Evolutionary conservation across 495 filamentous ascomycete genomes (phyloP).

Genomic region (Bacidia rubella): DNA sequence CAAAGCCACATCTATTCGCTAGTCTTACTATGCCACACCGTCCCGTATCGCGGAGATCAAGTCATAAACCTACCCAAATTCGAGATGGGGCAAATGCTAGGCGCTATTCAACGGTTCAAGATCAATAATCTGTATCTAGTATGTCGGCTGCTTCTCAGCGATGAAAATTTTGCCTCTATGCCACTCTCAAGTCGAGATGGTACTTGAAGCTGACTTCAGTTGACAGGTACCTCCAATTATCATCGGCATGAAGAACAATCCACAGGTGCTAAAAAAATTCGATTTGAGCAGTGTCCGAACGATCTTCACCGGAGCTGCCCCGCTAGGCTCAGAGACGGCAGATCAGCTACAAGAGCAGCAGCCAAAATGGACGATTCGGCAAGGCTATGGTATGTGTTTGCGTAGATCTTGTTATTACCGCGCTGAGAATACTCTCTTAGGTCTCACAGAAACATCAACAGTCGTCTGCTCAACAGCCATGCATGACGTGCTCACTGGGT

Average conservation of each 20-base stretch:
- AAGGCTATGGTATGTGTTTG: constrained; percentile 57
- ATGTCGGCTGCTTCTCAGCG: constrained; percentile 14
- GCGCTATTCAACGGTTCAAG: constrained; percentile 58
- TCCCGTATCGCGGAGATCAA: constrained; percentile 62
- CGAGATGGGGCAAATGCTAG: constrained; percentile 51
- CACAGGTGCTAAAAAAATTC: constrained; percentile 48
- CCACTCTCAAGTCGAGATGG: too few relatives aligned
- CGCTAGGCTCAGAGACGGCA: constrained; percentile 66
- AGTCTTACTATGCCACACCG: constrained; percentile 58
- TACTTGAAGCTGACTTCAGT: neutral
- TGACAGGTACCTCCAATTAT: constrained; percentile 72
- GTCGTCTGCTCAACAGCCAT: constrained; percentile 54
- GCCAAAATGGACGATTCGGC: constrained; percentile 53
- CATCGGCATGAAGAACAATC: constrained; percentile 61
- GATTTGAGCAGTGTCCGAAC: constrained; percentile 55
- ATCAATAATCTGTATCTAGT: constrained; percentile 58
- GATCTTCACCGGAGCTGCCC: constrained; percentile 73
- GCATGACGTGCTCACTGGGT: constrained; percentile 57
- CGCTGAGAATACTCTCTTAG: constrained; percentile 22
- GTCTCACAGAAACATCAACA: constrained; percentile 70
- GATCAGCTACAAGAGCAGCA: constrained; percentile 50
- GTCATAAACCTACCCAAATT: constrained; percentile 76
- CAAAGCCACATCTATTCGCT: constrained; percentile 80
- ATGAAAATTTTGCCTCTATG: too few relatives aligned
- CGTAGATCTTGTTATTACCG: neutral